phyloP scores from a whole-genome alignment of 345 rosid species.

The Bretschneidera sinensis region DNA sequence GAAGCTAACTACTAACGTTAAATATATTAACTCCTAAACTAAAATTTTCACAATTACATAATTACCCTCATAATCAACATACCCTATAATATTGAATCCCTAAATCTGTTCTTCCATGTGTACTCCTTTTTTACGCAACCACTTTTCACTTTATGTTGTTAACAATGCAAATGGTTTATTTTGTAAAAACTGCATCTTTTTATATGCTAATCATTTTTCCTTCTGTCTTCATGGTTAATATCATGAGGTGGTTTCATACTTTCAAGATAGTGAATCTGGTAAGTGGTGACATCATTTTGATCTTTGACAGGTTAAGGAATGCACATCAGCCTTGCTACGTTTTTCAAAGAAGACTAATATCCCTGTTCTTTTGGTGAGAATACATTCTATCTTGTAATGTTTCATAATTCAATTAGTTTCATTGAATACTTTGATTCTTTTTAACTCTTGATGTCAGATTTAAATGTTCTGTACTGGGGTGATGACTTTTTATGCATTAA shows the following conservation, averaged over 20 bases:
- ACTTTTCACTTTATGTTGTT: too few relatives aligned
- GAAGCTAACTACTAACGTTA: too few relatives aligned
- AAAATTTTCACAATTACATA: too few relatives aligned
- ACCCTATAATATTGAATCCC: too few relatives aligned
- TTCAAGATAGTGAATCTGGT: neutral
- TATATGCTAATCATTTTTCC: too few relatives aligned
- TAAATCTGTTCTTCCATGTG: too few relatives aligned
- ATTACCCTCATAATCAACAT: too few relatives aligned
- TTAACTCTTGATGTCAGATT: neutral
- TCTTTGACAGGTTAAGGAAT: slow-evolving; percentile 72
- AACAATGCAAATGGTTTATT: too few relatives aligned
- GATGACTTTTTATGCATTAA: neutral
- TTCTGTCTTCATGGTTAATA: too few relatives aligned
- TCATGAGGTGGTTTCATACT: neutral
- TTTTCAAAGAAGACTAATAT: slow-evolving; percentile 81
- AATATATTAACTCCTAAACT: too few relatives aligned
- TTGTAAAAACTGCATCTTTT: too few relatives aligned
- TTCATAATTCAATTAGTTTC: neutral
- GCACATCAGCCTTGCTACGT: slow-evolving; percentile 80
- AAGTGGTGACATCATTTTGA: slow-evolving; percentile 1
- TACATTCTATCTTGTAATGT: neutral
- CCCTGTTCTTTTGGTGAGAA: slow-evolving; percentile 84
- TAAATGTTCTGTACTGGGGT: neutral
- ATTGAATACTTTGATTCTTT: neutral
- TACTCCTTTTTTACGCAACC: too few relatives aligned